Conservation (phyloP, 2,329 filamentous ascomycete species). For the Diaporthe longicolla region DNA sequence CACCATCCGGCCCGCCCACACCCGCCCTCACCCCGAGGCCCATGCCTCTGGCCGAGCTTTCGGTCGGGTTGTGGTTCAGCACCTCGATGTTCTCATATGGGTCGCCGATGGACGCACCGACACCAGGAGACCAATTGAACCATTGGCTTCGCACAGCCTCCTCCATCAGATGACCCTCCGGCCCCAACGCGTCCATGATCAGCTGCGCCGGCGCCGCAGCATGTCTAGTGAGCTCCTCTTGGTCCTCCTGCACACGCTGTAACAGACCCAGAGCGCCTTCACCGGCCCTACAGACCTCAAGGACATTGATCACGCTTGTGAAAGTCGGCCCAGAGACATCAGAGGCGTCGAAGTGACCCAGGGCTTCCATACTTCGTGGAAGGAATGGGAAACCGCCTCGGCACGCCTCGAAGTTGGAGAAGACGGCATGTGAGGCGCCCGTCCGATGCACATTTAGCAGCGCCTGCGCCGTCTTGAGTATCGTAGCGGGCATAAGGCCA, state of each 20-base stretch:
- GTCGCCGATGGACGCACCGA: neutral
- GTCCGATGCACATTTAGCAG: neutral
- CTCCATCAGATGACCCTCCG: neutral
- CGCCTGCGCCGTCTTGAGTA: constrained; percentile 5
- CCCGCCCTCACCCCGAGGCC: constrained; percentile 2
- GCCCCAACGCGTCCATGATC: constrained; percentile 1
- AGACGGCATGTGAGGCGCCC: neutral
- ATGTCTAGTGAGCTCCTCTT: neutral
- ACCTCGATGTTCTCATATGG: constrained; percentile 22
- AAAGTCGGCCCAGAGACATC: constrained; percentile 8
- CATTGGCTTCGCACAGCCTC: constrained; percentile 4
- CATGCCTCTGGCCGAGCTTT: constrained; percentile 6
- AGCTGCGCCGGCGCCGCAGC: constrained; percentile 7
- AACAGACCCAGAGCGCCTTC: neutral
- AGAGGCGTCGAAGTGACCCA: neutral
- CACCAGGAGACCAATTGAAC: constrained; percentile 20
- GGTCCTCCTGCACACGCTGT: constrained; percentile 3
- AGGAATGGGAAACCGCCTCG: constrained; percentile 9
- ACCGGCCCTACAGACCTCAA: neutral
- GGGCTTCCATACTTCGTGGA: neutral
- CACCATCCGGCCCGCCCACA: neutral
- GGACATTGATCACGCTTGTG: constrained; percentile 15
- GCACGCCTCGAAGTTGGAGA: constrained; percentile 20
- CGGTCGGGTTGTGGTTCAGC: constrained; percentile 9
- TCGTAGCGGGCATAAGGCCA: neutral